Percentiles rank a stretch among this genome's conserved stretches.
Evolutionary conservation across 1,139 yeast species (phyloP).

Genomic region (Tardiomyces blankii): DNA sequence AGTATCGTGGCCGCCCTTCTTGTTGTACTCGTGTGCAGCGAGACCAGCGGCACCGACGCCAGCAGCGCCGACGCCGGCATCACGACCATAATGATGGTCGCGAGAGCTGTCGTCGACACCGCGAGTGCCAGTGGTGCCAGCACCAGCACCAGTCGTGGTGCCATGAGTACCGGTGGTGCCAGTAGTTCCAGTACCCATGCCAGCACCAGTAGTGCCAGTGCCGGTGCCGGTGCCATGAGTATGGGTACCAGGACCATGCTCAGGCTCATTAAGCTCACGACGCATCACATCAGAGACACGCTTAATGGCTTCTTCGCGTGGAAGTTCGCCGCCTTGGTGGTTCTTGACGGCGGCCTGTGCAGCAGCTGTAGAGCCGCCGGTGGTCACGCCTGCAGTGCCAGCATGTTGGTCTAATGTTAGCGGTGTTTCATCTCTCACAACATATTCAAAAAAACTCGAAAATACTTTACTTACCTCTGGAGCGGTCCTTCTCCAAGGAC

Average conservation of each 20-base stretch:
- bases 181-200: not conserved
- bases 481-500: conserved; percentile 3
- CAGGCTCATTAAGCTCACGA: no score
- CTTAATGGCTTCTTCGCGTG: conserved; percentile 1
- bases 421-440: no score
- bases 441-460: no score
- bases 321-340: no score
- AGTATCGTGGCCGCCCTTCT: not conserved
- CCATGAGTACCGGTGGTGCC: conserved; percentile 1
- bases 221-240: not conserved
- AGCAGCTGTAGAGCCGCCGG: no score
- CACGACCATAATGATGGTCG: not conserved
- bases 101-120: no score
- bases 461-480: conserved; percentile 1
- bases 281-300: no score
- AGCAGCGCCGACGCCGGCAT: conserved; percentile 2
- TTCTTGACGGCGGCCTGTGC: no score
- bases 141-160: not conserved
- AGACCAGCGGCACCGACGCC: not conserved
- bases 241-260: not conserved
- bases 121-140: conserved; percentile 3
- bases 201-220: conserved; percentile 2
- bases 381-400: no score
- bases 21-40: not conserved
- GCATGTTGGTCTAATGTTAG: no score